Conservation (phyloP, 208 protist species). For the Leishmania lainsoni region DNA sequence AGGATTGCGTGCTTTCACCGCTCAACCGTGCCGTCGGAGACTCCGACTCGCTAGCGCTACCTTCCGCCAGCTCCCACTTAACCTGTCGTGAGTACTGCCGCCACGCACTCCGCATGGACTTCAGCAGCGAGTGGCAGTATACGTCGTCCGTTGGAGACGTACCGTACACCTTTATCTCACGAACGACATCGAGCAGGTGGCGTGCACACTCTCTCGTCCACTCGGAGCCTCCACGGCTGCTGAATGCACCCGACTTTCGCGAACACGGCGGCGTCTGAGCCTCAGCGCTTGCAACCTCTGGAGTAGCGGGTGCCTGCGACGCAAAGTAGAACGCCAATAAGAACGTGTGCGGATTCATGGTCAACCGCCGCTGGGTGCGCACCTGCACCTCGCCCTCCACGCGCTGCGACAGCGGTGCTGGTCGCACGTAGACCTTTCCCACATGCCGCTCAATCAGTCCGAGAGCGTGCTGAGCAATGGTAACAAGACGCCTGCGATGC, state of each 20-base stretch:
- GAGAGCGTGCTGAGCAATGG: constrained; percentile 61
- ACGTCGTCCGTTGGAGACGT: constrained; percentile 18
- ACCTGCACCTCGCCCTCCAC: constrained; percentile 63
- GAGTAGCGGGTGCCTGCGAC: constrained; percentile 15
- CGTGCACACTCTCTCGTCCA: constrained; percentile 60
- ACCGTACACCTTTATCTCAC: constrained; percentile 56
- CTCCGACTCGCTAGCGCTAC: constrained; percentile 4
- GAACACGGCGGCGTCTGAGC: not conserved
- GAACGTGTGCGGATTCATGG: constrained; percentile 74
- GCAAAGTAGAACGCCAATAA: constrained; percentile 78
- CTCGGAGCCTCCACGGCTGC: not conserved
- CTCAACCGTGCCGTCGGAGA: not conserved
- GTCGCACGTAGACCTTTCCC: constrained; percentile 53
- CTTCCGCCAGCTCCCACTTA: constrained; percentile 27
- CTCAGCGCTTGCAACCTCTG: not conserved
- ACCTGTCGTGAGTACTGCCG: constrained; percentile 53
- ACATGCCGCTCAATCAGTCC: constrained; percentile 55
- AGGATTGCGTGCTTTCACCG: not conserved
- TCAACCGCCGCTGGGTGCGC: constrained; percentile 59
- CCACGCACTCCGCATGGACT: constrained; percentile 61
- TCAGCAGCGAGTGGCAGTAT: constrained; percentile 60
- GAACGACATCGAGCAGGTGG: constrained; percentile 65
- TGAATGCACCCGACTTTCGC: not conserved
- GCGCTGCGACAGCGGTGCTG: constrained; percentile 50
- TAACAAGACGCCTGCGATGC: constrained; percentile 70